Evolutionary conservation across 306 rosid species (phyloP).

Genomic region (Castanea sativa): DNA sequence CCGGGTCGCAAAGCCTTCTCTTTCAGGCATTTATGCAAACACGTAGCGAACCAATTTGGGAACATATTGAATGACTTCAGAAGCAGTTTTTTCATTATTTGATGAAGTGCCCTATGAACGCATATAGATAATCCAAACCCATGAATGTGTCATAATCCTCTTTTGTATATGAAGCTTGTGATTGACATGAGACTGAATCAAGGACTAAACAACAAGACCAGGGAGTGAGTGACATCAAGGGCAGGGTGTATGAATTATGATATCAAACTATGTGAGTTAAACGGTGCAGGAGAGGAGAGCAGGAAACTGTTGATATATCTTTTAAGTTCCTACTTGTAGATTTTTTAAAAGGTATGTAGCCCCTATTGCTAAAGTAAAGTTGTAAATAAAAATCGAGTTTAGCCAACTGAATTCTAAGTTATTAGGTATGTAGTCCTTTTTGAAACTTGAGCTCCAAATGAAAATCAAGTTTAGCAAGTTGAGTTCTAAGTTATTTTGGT

Average conservation of each 20-base stretch:
- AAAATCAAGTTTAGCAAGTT: too few relatives aligned
- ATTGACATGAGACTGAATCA: not conserved
- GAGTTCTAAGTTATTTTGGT: too few relatives aligned
- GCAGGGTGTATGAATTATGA: not conserved
- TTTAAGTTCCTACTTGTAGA: not conserved
- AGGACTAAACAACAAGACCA: not conserved
- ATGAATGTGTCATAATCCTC: not conserved
- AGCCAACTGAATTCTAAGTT: too few relatives aligned
- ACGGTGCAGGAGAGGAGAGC: too few relatives aligned
- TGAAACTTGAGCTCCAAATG: too few relatives aligned
- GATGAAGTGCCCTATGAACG: not conserved
- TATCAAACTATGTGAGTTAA: not conserved
- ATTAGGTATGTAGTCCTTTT: too few relatives aligned
- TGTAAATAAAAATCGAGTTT: too few relatives aligned
- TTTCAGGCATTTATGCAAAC: slow-evolving; percentile 60
- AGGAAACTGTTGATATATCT: not conserved
- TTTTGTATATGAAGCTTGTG: not conserved
- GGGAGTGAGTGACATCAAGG: not conserved
- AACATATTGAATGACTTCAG: slow-evolving; percentile 25
- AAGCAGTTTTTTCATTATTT: slow-evolving; percentile 22
- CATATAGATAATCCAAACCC: not conserved
- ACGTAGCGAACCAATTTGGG: slow-evolving; percentile 35
- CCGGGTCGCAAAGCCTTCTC: slow-evolving; percentile 52
- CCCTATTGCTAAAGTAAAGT: too few relatives aligned
- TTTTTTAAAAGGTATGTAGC: not conserved